Percentiles rank a stretch among this genome's conserved stretches.
Evolutionary conservation across 192 early-diverging fungal genomes (phyloP).

Genomic region (Phycomyces nitens): DNA sequence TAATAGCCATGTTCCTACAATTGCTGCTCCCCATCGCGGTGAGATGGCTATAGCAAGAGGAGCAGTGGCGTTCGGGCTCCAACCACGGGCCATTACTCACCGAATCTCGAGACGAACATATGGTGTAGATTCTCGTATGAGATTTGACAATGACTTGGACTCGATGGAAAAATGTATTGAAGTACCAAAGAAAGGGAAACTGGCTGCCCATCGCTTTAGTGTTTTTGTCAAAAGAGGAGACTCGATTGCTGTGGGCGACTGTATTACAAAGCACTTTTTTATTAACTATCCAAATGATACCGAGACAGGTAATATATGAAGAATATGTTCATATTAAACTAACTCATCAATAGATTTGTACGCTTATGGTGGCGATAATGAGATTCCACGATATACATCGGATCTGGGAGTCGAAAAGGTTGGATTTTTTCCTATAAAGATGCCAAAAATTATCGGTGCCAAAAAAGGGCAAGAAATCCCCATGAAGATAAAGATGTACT

Average conservation of each 20-base stretch:
- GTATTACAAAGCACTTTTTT: constrained; percentile 16
- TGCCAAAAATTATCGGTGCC: background rate
- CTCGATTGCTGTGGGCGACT: constrained; percentile 41
- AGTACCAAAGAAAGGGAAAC: too few species aligned
- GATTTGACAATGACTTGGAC: constrained; percentile 38
- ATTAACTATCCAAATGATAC: background rate
- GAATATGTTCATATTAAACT: background rate
- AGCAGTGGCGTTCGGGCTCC: constrained; percentile 45
- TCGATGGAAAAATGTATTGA: constrained; percentile 30
- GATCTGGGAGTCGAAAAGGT: background rate
- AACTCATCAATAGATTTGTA: background rate
- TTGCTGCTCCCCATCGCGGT: constrained; percentile 38
- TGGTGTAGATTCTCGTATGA: constrained; percentile 42
- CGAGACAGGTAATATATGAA: constrained; percentile 3
- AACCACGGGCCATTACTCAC: constrained; percentile 35
- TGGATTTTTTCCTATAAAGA: background rate
- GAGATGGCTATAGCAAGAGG: constrained; percentile 49
- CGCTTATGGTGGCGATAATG: background rate
- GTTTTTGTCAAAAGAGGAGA: constrained; percentile 26
- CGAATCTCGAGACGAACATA: constrained; percentile 44
- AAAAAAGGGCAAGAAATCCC: background rate
- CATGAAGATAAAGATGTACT: background rate
- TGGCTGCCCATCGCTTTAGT: constrained; percentile 39
- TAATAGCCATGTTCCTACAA: constrained; percentile 24
- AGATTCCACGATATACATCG: background rate